These are phyloP conservation scores for Coccomyxa sp. DNA, from an alignment of 139 green algal species.

Conservation along the genomic window DNA sequence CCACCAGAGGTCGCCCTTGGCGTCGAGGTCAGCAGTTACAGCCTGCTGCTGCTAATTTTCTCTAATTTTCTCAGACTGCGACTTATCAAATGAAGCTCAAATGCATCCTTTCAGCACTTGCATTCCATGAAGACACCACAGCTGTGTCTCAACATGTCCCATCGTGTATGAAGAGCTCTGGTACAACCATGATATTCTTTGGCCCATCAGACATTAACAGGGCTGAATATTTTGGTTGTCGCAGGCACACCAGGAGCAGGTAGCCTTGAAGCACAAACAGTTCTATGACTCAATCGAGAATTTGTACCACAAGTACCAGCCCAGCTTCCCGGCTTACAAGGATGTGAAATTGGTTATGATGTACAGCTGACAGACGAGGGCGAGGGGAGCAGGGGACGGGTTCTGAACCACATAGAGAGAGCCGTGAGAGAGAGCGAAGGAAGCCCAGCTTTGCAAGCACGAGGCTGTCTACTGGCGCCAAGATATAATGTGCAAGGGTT, in stretches of 20 bases:
- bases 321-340: constrained; percentile 46
- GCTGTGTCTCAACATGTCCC: neutral
- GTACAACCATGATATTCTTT: neutral
- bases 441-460: no score
- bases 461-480: no score
- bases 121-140: neutral
- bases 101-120: neutral
- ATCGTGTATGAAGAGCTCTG: neutral
- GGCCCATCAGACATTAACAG: neutral
- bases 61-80: neutral
- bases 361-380: no score
- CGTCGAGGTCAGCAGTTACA: constrained; percentile 8
- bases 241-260: constrained; percentile 24
- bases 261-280: constrained; percentile 44
- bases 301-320: constrained; percentile 43
- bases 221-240: neutral
- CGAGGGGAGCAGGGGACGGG: no score
- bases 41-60: neutral
- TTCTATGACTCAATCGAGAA: constrained; percentile 52
- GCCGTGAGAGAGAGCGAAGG: no score
- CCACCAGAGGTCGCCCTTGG: constrained; percentile 20
- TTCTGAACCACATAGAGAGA: no score
- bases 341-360: constrained; percentile 31
- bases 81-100: neutral
- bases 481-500: no score